Evolutionary conservation across 805 yeast species (phyloP).

Genomic region (Zygosaccharomyces lentus): DNA sequence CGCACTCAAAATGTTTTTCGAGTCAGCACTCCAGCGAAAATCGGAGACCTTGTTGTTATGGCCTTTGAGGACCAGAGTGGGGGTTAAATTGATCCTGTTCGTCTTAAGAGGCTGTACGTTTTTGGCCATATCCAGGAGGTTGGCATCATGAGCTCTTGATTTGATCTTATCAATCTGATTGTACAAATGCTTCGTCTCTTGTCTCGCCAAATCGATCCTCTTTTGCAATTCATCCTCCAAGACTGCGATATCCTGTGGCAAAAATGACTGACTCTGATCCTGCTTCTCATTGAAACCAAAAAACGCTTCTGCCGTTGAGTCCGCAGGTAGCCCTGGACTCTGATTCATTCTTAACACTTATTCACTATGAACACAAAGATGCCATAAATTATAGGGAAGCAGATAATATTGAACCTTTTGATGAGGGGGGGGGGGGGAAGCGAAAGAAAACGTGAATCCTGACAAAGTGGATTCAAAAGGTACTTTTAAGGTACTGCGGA

Average conservation of each 20-base stretch:
- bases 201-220: constrained; percentile 38
- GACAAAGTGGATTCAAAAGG: background rate
- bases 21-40: constrained; percentile 63
- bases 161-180: constrained; percentile 46
- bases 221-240: constrained; percentile 27
- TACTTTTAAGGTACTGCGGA: background rate
- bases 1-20: constrained; percentile 59
- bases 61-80: constrained; percentile 39
- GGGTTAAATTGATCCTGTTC: constrained; percentile 32
- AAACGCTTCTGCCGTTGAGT: background rate
- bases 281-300: background rate
- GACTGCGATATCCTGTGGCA: constrained; percentile 5
- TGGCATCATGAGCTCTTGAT: constrained; percentile 43
- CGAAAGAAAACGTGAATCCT: background rate
- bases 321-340: background rate
- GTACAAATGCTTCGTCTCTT: constrained; percentile 46
- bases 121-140: constrained; percentile 39
- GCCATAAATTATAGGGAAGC: background rate
- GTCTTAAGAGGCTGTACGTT: constrained; percentile 21
- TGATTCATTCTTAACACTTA: background rate
- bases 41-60: constrained; percentile 73
- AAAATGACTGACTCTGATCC: background rate
- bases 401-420: background rate
- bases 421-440: too few species aligned
- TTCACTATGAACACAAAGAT: background rate